Percentiles rank a stretch among this genome's conserved stretches.
These are phyloP conservation scores for Acer yangbiense DNA, from an alignment of 345 rosid species.

Conservation along the genomic window DNA sequence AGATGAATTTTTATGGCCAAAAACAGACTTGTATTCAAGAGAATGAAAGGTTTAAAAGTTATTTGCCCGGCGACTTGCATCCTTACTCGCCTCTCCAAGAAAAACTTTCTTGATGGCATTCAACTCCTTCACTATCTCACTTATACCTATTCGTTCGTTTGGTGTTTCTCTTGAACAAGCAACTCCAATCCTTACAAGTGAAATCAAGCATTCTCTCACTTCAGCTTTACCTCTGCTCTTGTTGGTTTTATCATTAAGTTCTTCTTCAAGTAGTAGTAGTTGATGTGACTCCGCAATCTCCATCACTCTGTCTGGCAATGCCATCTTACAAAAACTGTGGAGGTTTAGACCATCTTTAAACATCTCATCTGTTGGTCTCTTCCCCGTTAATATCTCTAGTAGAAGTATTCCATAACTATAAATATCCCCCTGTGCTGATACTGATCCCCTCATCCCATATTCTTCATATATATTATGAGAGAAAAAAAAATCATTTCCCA, in stretches of 20 bases:
- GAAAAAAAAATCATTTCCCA: background rate
- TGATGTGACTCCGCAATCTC: background rate
- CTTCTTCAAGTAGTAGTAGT: background rate
- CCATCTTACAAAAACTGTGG: conserved; percentile 18
- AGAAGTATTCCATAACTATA: conserved; percentile 18
- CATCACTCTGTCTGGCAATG: conserved; percentile 19
- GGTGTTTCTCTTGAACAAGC: conserved; percentile 8
- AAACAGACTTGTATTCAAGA: too few species aligned
- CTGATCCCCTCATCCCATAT: conserved; percentile 16
- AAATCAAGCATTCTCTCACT: conserved; percentile 10
- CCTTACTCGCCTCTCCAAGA: background rate
- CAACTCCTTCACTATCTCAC: conserved; percentile 1
- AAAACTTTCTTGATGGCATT: background rate
- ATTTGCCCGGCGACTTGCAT: background rate
- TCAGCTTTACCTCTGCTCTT: conserved; percentile 1
- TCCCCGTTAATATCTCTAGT: conserved; percentile 20
- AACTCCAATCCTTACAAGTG: background rate
- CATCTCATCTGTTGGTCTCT: conserved; percentile 20
- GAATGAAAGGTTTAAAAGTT: background rate
- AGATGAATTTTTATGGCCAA: too few species aligned
- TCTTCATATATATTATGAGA: background rate
- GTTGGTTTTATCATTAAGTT: background rate
- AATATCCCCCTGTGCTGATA: conserved; percentile 13
- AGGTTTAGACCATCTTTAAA: background rate
- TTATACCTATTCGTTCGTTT: background rate